A percentile compares a stretch with the other conserved stretches of the same genome.
phyloP scores from a whole-genome alignment of 2,329 filamentous ascomycete genomes.

The Lojkania enalia region DNA sequence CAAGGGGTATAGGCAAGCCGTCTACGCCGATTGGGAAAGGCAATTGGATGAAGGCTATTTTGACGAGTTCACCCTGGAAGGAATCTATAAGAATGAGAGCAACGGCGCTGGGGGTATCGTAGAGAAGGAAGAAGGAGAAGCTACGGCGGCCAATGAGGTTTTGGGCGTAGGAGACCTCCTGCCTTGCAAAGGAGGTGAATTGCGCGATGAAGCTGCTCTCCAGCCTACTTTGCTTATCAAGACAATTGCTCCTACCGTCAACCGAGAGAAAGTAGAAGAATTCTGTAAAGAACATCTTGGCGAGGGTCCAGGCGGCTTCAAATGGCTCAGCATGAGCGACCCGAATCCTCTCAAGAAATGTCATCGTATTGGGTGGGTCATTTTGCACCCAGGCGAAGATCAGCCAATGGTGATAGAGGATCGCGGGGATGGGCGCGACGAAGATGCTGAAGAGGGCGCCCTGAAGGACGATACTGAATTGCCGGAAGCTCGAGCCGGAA shows the following conservation, averaged over 20 bases:
- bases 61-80: slow-evolving; percentile 92
- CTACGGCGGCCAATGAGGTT: slow-evolving; percentile 87
- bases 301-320: slow-evolving; percentile 88
- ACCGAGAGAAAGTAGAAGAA: slow-evolving; percentile 85
- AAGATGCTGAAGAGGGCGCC: slow-evolving; percentile 61
- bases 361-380: slow-evolving; percentile 97
- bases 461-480: slow-evolving; percentile 57
- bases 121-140: slow-evolving; percentile 95
- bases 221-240: slow-evolving; percentile 96
- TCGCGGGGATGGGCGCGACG: slow-evolving; percentile 72
- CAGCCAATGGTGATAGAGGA: slow-evolving; percentile 64
- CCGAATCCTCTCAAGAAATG: slow-evolving; percentile 97
- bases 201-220: slow-evolving; percentile 83
- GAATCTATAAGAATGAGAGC: slow-evolving; percentile 89
- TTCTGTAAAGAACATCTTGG: slow-evolving; percentile 95
- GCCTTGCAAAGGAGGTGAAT: slow-evolving; percentile 78
- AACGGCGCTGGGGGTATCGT: slow-evolving; percentile 82
- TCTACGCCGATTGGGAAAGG: slow-evolving; percentile 85
- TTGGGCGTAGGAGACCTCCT: slow-evolving; percentile 89
- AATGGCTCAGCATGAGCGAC: slow-evolving; percentile 93
- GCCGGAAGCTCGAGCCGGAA: slow-evolving; percentile 47
- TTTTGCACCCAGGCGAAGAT: slow-evolving; percentile 81
- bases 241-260: slow-evolving; percentile 95
- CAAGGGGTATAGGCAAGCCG: slow-evolving; percentile 75
- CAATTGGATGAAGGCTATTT: slow-evolving; percentile 85